Evolutionary conservation across 179 eudicot species (phyloP), one percentile per base, ranked within the genome.

Genomic region (Camellia oleifera): DNA sequence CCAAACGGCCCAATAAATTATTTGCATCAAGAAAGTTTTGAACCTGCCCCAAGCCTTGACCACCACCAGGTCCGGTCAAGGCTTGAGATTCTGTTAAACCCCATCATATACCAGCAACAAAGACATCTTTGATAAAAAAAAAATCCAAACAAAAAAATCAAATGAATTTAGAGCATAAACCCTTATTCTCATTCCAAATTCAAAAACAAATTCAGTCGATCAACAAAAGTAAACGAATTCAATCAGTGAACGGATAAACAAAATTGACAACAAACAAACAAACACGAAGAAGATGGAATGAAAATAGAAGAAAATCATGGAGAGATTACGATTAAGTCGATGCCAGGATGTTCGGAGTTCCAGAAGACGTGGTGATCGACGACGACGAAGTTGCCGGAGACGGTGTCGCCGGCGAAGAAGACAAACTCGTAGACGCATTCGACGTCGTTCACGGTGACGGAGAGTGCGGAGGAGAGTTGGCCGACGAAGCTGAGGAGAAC

Each of bases 381-480:
- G 53, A 95, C 99, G 18, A 95, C 98, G 81, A 95, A 93, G 86
- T 95, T 95, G 5, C 99, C 99, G 10, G 98, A 91, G 67, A 95
- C 83, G 17, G 88, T 66, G 64, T 95, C 98, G 50, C 97, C 94
- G 52, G 93, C 97, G 74, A 90, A 92, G 7, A 93, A 82, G 13
- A 91, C 97, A 83, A 93, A 95, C 81, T 95, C 98, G 80, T 91
- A 92, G 10, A 95, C 93, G 81, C 99, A 95, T 70, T 95, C 99
- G 4, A 88, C 83, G 32, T 94, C 90, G 83, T 91, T 88, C 0
- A 95, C 98, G 12, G 98, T 89, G 4, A 95, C 86, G 1, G 98
- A 90, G 1, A 95, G 89, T 13, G 88, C 92, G 45, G 91, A 81
- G 45, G 91, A 81, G 3, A 87, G 52, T 11, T 81, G 44, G 65